Evolutionary conservation across 768 basidiomycete species (phyloP).

Genomic region (Collybia sordida): DNA sequence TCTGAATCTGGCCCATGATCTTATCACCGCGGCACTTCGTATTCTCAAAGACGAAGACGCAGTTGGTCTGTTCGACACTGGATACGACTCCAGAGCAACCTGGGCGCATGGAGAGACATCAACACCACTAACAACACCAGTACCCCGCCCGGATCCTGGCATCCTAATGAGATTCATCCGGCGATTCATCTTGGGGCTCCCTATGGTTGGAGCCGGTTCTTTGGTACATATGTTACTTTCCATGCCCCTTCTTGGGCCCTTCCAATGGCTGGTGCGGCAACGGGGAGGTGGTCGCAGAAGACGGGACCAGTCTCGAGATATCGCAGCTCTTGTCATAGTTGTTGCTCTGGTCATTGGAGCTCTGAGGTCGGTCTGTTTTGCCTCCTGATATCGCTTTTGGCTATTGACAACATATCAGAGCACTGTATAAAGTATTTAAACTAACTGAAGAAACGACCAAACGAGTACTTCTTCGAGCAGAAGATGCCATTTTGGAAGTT

Average conservation of each 20-base stretch:
- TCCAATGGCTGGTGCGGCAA: constrained; percentile 71
- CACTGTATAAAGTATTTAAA: constrained; percentile 68
- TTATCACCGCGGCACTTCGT: constrained; percentile 61
- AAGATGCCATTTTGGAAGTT: constrained; percentile 82
- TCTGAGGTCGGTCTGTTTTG: constrained; percentile 44
- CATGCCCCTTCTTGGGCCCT: constrained; percentile 60
- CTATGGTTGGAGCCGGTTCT: constrained; percentile 75
- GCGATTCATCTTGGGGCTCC: constrained; percentile 76
- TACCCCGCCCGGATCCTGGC: constrained; percentile 33
- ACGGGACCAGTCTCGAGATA: constrained; percentile 57
- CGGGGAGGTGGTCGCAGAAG: constrained; percentile 49
- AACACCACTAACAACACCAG: constrained; percentile 14
- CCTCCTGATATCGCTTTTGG: neutral
- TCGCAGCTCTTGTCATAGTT: constrained; percentile 66
- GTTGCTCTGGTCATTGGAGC: constrained; percentile 61
- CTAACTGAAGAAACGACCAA: constrained; percentile 60
- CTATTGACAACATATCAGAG: constrained; percentile 39
- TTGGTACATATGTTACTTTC: constrained; percentile 71
- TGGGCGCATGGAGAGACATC: constrained; percentile 7
- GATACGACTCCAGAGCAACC: constrained; percentile 14
- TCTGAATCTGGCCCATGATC: constrained; percentile 54
- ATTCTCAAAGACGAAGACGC: constrained; percentile 59
- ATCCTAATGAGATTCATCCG: constrained; percentile 57
- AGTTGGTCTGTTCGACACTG: constrained; percentile 37
- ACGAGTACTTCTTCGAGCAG: constrained; percentile 64